Evolutionary conservation across 75 land plant species (phyloP).

Genomic region (Isoetes taiwanensis): DNA sequence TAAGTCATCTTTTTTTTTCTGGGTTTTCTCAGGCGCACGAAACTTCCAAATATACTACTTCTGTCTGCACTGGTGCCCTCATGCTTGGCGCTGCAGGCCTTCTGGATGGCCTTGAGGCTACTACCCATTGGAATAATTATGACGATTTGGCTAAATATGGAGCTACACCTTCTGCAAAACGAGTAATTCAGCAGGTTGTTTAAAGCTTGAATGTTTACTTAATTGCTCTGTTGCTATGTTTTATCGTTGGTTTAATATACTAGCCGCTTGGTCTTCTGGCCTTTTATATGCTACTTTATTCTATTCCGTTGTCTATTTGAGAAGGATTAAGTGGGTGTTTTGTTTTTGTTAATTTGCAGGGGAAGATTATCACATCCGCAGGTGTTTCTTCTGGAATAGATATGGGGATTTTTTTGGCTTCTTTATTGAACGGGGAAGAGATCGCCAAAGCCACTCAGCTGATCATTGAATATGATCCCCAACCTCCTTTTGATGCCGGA

Average conservation of each 20-base stretch:
- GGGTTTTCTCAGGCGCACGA: not conserved
- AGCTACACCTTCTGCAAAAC: not conserved
- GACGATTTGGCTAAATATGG: not conserved
- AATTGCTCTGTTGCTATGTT: no score
- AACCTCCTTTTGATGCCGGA: conserved; percentile 1
- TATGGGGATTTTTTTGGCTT: not conserved
- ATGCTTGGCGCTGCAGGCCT: not conserved
- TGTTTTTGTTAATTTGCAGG: not conserved
- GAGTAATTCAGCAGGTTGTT: not conserved
- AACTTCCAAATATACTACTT: not conserved
- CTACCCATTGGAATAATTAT: not conserved
- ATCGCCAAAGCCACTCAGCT: conserved; percentile 1
- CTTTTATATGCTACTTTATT: no score
- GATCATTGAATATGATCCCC: conserved; percentile 1
- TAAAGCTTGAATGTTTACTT: no score
- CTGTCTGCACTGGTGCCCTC: conserved; percentile 3
- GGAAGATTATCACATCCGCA: conserved; percentile 2
- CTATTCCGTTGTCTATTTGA: no score
- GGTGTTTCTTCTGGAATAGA: not conserved
- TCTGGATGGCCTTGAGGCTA: not conserved
- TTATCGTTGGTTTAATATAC: no score
- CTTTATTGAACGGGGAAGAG: not conserved
- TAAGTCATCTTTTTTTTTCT: not conserved
- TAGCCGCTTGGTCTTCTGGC: no score
- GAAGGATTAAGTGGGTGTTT: no score